Percentiles rank a stretch among this genome's conserved stretches.
phyloP scores from a whole-genome alignment of 805 yeast genomes.

The Candida koratica region DNA sequence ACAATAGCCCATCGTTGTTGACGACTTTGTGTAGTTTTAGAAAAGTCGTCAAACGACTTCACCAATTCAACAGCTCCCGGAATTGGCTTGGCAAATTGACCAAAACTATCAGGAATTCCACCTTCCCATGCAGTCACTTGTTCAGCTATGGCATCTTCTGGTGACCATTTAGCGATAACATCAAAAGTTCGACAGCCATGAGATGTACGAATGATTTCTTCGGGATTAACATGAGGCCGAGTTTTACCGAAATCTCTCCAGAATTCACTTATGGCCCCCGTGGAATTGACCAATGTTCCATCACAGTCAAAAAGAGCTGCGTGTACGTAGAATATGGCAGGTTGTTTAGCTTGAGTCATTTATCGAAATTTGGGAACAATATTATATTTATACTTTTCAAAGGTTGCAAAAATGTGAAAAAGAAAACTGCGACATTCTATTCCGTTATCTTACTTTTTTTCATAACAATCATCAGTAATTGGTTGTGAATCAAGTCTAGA shows the following conservation, averaged over 20 bases:
- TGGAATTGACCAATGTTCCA: constrained; percentile 82
- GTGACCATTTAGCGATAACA: constrained; percentile 68
- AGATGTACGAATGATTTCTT: constrained; percentile 64
- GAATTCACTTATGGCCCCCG: constrained; percentile 76
- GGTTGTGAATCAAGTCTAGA: no score
- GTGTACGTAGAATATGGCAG: constrained; percentile 40
- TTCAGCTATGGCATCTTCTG: constrained; percentile 64
- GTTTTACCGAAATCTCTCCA: constrained; percentile 72
- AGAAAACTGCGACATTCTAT: no score
- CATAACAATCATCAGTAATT: no score
- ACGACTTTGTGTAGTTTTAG: constrained; percentile 41
- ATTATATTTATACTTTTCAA: neutral
- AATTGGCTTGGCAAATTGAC: constrained; percentile 68
- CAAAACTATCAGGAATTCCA: constrained; percentile 66
- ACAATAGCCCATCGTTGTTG: constrained; percentile 78
- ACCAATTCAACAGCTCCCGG: constrained; percentile 71
- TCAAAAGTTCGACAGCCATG: constrained; percentile 87
- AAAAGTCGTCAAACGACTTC: constrained; percentile 46
- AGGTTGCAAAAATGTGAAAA: no score
- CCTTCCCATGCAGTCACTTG: constrained; percentile 66
- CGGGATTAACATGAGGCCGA: constrained; percentile 65
- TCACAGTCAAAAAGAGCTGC: constrained; percentile 76
- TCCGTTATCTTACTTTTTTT: no score
- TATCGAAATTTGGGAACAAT: no score
- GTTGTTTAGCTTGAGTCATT: constrained; percentile 38